These are phyloP conservation scores for Neopestalotiopsis clavispora DNA, from an alignment of 2,329 filamentous ascomycete genomes.

Conservation along the genomic window DNA sequence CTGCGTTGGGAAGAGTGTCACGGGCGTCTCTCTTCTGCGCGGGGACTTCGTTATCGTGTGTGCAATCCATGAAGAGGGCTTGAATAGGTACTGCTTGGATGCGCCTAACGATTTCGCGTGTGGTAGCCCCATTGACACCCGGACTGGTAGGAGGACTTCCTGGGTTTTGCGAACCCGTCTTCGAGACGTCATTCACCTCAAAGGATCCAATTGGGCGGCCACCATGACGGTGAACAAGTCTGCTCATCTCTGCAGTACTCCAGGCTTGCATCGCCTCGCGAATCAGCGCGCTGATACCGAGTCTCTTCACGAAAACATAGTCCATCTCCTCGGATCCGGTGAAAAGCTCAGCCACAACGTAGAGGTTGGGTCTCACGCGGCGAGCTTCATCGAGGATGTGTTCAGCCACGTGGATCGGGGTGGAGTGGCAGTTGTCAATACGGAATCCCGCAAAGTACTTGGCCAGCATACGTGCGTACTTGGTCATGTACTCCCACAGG, in stretches of 20 bases:
- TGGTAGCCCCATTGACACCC: conserved; percentile 36
- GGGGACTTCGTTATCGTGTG: conserved; percentile 96
- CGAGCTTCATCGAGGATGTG: conserved; percentile 95
- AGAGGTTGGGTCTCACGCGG: conserved; percentile 82
- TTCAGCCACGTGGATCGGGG: conserved; percentile 91
- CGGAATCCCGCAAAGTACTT: conserved; percentile 95
- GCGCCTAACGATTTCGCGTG: conserved; percentile 72
- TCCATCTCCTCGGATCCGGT: conserved; percentile 95
- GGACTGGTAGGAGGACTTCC: conserved; percentile 38
- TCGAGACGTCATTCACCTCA: conserved; percentile 85
- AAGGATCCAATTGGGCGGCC: conserved; percentile 96
- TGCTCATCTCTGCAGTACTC: conserved; percentile 91
- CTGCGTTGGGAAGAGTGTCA: conserved; percentile 92
- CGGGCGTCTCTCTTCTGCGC: conserved; percentile 93
- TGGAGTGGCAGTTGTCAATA: conserved; percentile 98
- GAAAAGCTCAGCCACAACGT: conserved; percentile 94
- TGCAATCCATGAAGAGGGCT: conserved; percentile 98
- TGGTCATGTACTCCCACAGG: conserved; percentile 94
- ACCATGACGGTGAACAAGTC: conserved; percentile 90
- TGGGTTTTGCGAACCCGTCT: conserved; percentile 53
- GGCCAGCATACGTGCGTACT: conserved; percentile 89
- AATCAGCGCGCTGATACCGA: conserved; percentile 90
- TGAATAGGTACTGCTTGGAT: conserved; percentile 91
- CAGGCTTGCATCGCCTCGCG: conserved; percentile 98
- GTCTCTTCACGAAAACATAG: conserved; percentile 90